Conservation (phyloP, 345 rosid species). For the Syzygium aqueum region DNA sequence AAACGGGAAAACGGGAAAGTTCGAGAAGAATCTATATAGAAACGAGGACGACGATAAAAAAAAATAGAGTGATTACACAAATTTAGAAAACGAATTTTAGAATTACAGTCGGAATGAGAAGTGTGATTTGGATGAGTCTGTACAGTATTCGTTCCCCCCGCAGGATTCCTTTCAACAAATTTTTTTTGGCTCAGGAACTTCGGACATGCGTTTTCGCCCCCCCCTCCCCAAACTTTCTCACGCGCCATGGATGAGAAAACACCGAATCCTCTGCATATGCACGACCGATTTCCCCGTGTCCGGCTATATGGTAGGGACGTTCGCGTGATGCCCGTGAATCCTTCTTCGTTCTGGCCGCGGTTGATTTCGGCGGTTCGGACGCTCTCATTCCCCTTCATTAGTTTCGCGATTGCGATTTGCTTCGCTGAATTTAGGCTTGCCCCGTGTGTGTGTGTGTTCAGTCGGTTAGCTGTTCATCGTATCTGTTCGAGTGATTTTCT, state of each 20-base stretch:
- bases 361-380: not conserved
- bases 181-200: not conserved
- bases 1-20: constrained; percentile 1
- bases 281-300: not conserved
- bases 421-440: not conserved
- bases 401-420: not conserved
- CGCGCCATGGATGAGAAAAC: not conserved
- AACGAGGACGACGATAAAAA: not conserved
- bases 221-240: not conserved
- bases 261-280: not conserved
- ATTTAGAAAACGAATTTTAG: not conserved
- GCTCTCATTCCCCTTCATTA: too few relatives aligned
- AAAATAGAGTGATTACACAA: not conserved
- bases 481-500: not conserved
- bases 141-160: not conserved
- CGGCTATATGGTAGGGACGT: not conserved
- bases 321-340: not conserved
- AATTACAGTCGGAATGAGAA: not conserved
- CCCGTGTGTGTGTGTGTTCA: not conserved
- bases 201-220: not conserved
- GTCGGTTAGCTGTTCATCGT: not conserved
- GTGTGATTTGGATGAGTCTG: not conserved
- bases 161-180: not conserved
- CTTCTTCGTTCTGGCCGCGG: not conserved
- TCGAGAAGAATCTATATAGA: not conserved